These are phyloP conservation scores for Plasmopara muralis DNA, from an alignment of 352 stramenopile genomes.

Conservation along the genomic window DNA sequence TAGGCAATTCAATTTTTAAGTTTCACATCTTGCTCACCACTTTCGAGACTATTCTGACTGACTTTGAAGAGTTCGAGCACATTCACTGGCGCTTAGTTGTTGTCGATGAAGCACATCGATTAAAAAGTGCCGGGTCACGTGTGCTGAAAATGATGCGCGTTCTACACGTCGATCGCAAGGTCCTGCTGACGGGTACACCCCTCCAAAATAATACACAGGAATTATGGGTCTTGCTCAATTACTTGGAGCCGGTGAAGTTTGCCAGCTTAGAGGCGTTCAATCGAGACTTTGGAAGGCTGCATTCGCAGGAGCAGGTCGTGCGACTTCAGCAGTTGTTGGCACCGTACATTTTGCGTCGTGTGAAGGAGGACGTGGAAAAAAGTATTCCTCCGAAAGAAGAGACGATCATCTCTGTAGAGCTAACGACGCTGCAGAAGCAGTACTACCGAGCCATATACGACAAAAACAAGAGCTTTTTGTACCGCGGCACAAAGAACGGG, in stretches of 20 bases:
- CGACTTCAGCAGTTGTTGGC: slow-evolving; percentile 91
- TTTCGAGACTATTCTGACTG: slow-evolving; percentile 74
- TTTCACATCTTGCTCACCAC: slow-evolving; percentile 83
- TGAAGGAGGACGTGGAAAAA: slow-evolving; percentile 97
- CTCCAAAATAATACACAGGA: slow-evolving; percentile 97
- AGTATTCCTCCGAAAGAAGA: slow-evolving; percentile 96
- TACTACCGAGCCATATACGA: slow-evolving; percentile 99
- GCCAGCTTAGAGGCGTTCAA: slow-evolving; percentile 85
- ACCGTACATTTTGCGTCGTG: slow-evolving; percentile 93
- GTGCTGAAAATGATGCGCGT: slow-evolving; percentile 86
- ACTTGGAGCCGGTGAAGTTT: slow-evolving; percentile 93
- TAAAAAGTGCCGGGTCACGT: slow-evolving; percentile 72
- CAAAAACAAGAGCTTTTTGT: slow-evolving; percentile 98
- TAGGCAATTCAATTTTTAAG: slow-evolving; percentile 89
- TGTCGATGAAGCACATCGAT: slow-evolving; percentile 77
- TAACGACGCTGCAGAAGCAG: slow-evolving; percentile 98
- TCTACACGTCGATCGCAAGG: slow-evolving; percentile 81
- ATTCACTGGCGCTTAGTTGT: slow-evolving; percentile 82
- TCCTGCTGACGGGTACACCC: slow-evolving; percentile 96
- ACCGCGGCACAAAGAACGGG: slow-evolving; percentile 79
- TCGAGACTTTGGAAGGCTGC: slow-evolving; percentile 89
- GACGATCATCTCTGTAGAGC: slow-evolving; percentile 94
- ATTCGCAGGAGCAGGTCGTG: slow-evolving; percentile 91
- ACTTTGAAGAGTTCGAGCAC: slow-evolving; percentile 82
- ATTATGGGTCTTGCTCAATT: slow-evolving; percentile 96